phyloP scores from a whole-genome alignment of 345 rosid genomes.

The Clarkia xantiana region DNA sequence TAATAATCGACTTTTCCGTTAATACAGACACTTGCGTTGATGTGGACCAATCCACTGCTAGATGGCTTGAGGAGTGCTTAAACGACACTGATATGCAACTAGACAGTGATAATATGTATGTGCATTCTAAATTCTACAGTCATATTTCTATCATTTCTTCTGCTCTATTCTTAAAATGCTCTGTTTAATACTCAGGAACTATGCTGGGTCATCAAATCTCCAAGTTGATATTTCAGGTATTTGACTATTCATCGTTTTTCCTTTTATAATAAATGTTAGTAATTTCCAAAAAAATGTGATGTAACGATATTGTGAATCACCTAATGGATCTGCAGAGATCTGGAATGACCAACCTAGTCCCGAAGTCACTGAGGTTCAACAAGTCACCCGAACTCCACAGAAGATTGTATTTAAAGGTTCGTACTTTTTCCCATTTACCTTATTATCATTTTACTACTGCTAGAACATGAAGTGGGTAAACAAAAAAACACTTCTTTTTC shows the following conservation, averaged over 20 bases:
- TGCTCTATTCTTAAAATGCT: not conserved
- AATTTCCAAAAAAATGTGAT: not conserved
- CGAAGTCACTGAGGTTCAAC: constrained; percentile 32
- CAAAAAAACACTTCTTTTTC: no score
- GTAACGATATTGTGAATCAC: not conserved
- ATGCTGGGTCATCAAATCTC: constrained; percentile 5
- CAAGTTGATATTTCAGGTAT: constrained; percentile 47
- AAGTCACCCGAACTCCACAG: constrained; percentile 35
- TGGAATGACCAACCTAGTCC: constrained; percentile 27
- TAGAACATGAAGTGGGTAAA: no score
- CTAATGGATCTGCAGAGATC: constrained; percentile 26
- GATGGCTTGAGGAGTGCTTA: constrained; percentile 9
- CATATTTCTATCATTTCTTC: not conserved
- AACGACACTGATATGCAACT: constrained; percentile 2
- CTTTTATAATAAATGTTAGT: not conserved
- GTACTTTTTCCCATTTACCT: not conserved
- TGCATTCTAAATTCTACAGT: not conserved
- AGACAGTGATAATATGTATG: constrained; percentile 2
- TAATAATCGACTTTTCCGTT: not conserved
- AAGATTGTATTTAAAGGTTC: constrained; percentile 73
- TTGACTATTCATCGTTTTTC: not conserved
- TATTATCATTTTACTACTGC: not conserved
- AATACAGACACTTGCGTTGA: not conserved
- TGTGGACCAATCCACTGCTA: constrained; percentile 7
- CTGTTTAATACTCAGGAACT: constrained; percentile 1